Base-by-base conservation (phyloP, 768 basidiomycete genomes). In the Amanita fuliginea region DNA sequence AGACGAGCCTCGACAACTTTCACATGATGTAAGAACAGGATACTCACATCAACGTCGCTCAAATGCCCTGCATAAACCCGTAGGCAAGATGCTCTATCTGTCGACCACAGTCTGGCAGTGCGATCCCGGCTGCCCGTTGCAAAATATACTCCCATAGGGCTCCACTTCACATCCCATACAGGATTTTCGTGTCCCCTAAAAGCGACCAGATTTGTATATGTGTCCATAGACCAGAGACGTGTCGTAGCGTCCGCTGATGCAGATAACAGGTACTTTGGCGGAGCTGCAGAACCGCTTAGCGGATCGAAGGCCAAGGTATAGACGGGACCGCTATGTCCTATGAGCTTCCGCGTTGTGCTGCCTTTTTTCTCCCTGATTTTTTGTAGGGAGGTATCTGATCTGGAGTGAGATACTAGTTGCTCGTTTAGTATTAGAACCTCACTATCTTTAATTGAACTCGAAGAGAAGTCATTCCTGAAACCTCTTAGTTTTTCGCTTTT, bases 81-180 rank as follows among this genome's bases (percentile, higher is more conserved):
- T 48, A 98, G 62, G 51, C 92, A 86, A 5, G 83, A 80, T 8
- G 81, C 81, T 51, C 92, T 74, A 60, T 99, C 96, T 1, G 94
- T 94, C 16, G 88, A 91, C 96, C 96, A 99, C 45, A 99, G 73
- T 60, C 94, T 75, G 0, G 96, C 96, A 3, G 96, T 96, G 52
- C 90, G 72, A 64, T 99, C 96, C 47, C 96, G 72, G 57, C 93
- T 94, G 14, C 81, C 94, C 14, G 89, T 95, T 6, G 96, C 95
- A 64, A 99, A 99, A 67, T 99, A 97, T n/a, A 94, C 80, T 3
- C 96, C 94, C 73, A 91, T 83, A 8, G 96, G 95, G 59, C 90
- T 94, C 96, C 96, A 99, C 62, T 97, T 86, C 10, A 95, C 93
- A 57, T 98, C 96, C 96, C 96, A 99, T 0, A 99, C 83, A 0